phyloP scores from a whole-genome alignment of 164 flowering plant genomes.

The Santalum album region DNA sequence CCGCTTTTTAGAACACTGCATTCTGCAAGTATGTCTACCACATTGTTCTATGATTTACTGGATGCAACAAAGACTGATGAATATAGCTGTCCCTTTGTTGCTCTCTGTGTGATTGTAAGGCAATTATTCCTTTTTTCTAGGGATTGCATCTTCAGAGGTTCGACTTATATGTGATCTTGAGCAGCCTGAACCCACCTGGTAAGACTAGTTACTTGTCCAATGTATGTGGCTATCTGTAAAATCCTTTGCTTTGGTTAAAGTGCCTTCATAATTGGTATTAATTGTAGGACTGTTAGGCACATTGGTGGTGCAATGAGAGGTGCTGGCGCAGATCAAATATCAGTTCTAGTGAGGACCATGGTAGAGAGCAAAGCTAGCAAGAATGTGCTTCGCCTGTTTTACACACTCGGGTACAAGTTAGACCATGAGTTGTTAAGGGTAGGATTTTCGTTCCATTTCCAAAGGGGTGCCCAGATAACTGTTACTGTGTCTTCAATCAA shows the following conservation, averaged over 20 bases:
- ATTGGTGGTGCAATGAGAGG: slow-evolving; percentile 94
- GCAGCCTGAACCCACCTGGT: slow-evolving; percentile 87
- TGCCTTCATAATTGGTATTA: neutral
- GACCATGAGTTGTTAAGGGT: slow-evolving; percentile 82
- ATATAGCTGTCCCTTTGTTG: neutral
- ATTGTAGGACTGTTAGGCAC: slow-evolving; percentile 82
- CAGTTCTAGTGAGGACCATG: slow-evolving; percentile 72
- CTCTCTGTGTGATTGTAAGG: neutral
- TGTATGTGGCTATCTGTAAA: neutral
- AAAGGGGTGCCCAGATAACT: slow-evolving; percentile 66
- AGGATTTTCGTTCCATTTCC: slow-evolving; percentile 74
- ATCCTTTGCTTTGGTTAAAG: neutral
- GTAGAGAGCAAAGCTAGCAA: slow-evolving; percentile 90
- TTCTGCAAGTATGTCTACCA: neutral
- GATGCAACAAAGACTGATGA: neutral
- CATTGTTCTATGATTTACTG: neutral
- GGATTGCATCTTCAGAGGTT: slow-evolving; percentile 73
- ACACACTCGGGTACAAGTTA: slow-evolving; percentile 79
- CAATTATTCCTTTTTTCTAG: slow-evolving; percentile 25
- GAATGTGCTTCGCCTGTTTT: slow-evolving; percentile 69
- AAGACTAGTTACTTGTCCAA: slow-evolving; percentile 6
- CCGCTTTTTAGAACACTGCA: too few species aligned
- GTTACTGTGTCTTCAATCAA: slow-evolving; percentile 76
- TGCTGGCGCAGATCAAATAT: slow-evolving; percentile 90
- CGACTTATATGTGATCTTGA: slow-evolving; percentile 82